Conservation (phyloP, 2,329 filamentous ascomycete species). For the Diaporthe sp. region DNA sequence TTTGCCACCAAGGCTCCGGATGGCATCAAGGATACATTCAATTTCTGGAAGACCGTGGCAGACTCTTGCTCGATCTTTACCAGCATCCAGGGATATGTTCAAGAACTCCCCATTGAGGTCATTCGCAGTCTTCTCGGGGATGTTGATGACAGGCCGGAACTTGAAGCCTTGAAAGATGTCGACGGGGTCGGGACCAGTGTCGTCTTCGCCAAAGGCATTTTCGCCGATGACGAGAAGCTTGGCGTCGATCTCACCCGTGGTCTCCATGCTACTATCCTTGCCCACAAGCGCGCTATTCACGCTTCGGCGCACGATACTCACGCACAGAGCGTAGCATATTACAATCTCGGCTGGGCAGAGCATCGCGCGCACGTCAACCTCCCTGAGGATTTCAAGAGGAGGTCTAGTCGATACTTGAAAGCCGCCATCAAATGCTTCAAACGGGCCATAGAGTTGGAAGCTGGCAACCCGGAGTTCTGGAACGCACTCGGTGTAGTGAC, state of each 20-base stretch:
- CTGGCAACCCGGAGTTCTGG: slow-evolving; percentile 96
- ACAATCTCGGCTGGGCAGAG: slow-evolving; percentile 96
- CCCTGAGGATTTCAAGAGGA: slow-evolving; percentile 64
- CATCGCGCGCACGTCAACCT: slow-evolving; percentile 82
- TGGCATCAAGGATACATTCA: slow-evolving; percentile 80
- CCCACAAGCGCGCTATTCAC: slow-evolving; percentile 87
- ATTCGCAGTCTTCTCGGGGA: slow-evolving; percentile 71
- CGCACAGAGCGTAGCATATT: slow-evolving; percentile 95
- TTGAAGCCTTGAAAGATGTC: slow-evolving; percentile 74
- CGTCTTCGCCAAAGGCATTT: slow-evolving; percentile 58
- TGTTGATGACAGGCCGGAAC: slow-evolving; percentile 64
- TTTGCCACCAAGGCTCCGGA: slow-evolving; percentile 74
- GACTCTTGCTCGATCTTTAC: slow-evolving; percentile 91
- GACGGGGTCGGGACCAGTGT: slow-evolving; percentile 71
- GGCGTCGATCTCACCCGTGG: slow-evolving; percentile 68
- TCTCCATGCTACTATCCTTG: slow-evolving; percentile 81
- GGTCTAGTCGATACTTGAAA: slow-evolving; percentile 77
- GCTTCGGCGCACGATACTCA: slow-evolving; percentile 80
- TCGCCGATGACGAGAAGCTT: slow-evolving; percentile 60
- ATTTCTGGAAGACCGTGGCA: slow-evolving; percentile 93
- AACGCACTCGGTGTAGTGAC: slow-evolving; percentile 94
- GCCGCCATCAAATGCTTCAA: slow-evolving; percentile 93
- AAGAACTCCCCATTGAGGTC: slow-evolving; percentile 70
- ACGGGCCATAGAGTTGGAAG: slow-evolving; percentile 92
- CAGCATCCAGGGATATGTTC: slow-evolving; percentile 76